These are phyloP conservation scores for Styphnolobium japonicum DNA, from an alignment of 306 rosid genomes.

Conservation along the genomic window DNA sequence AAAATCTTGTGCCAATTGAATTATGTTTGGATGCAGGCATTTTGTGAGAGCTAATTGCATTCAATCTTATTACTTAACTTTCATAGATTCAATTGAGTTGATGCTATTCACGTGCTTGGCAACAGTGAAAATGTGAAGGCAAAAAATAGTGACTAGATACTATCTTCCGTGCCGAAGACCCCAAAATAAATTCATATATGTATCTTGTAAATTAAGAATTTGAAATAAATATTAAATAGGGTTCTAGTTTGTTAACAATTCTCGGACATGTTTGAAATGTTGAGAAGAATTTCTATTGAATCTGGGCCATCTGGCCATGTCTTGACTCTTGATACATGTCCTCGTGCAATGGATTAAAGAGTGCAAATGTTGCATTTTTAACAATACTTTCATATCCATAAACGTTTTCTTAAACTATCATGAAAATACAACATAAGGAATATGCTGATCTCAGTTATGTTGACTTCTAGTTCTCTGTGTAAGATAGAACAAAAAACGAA, in stretches of 20 bases:
- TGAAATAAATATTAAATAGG: constrained; percentile 2
- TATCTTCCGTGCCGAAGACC: too few relatives aligned
- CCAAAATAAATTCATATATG: neutral
- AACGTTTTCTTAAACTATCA: too few relatives aligned
- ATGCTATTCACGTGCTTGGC: neutral
- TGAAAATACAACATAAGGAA: too few relatives aligned
- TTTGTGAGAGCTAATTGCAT: neutral
- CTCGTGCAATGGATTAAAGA: constrained; percentile 12
- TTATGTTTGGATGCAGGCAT: neutral
- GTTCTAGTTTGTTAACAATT: neutral
- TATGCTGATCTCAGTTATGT: too few relatives aligned
- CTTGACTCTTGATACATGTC: neutral
- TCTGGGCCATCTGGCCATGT: constrained; percentile 8
- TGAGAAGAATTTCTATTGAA: neutral
- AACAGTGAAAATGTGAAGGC: too few relatives aligned
- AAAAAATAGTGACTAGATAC: too few relatives aligned
- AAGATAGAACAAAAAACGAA: too few relatives aligned
- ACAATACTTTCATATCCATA: neutral
- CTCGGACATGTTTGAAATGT: constrained; percentile 6
- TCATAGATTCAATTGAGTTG: too few relatives aligned
- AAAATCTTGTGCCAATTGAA: neutral
- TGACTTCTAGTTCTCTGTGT: too few relatives aligned
- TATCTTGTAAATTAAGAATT: neutral
- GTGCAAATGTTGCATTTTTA: neutral
- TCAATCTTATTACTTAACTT: neutral